phyloP scores from a whole-genome alignment of 495 filamentous ascomycete genomes.

The Penicillium antarcticum region DNA sequence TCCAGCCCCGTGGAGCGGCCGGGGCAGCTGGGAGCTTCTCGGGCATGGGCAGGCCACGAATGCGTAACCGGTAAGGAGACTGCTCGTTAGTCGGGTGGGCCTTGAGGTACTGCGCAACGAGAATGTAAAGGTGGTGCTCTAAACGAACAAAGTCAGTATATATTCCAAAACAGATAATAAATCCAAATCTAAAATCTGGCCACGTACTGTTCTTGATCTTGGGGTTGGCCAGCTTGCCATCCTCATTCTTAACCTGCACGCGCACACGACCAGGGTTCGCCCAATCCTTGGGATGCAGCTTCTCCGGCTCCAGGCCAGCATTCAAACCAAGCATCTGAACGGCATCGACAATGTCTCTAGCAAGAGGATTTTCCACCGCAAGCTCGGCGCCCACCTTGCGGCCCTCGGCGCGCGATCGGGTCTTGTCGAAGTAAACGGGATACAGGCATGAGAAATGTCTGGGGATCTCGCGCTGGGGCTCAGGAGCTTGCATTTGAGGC shows the following conservation, averaged over 20 bases:
- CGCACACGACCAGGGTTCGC: constrained; percentile 89
- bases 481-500: constrained; percentile 22
- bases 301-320: constrained; percentile 83
- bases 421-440: constrained; percentile 87
- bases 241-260: constrained; percentile 63
- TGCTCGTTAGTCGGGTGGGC: constrained; percentile 72
- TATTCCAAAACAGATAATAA: neutral
- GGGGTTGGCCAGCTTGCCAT: constrained; percentile 42
- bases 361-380: constrained; percentile 82
- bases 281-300: constrained; percentile 95
- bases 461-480: constrained; percentile 54
- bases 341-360: constrained; percentile 84
- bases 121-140: constrained; percentile 83
- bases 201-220: constrained; percentile 73
- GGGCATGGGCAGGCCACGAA: constrained; percentile 64
- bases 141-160: neutral
- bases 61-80: constrained; percentile 60
- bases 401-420: constrained; percentile 70
- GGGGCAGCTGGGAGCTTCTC: constrained; percentile 65
- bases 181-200: neutral
- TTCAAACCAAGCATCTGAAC: constrained; percentile 68
- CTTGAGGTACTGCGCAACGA: constrained; percentile 70
- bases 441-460: constrained; percentile 85
- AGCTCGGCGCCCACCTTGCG: constrained; percentile 67
- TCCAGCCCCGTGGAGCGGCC: constrained; percentile 86